phyloP scores from a whole-genome alignment of 2,329 filamentous ascomycete species.

The Ilyonectria sp. region DNA sequence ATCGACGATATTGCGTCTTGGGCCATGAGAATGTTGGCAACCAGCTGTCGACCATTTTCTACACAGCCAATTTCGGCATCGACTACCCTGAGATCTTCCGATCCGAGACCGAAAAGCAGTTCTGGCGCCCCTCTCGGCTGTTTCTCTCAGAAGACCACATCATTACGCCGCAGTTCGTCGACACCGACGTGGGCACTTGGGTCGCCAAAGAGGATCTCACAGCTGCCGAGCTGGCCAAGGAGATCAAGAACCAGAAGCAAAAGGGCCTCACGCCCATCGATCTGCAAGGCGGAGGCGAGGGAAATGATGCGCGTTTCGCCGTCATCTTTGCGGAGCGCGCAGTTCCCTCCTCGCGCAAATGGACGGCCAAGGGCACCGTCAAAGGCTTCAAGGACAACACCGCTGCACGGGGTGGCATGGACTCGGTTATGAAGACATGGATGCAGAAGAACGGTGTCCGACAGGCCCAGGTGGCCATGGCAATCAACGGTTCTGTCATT shows the following conservation, averaged over 20 bases:
- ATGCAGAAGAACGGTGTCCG: conserved; percentile 37
- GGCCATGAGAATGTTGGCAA: conserved; percentile 36
- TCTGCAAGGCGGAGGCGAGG: conserved; percentile 32
- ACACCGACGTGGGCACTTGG: conserved; percentile 34
- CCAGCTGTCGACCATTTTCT: conserved; percentile 28
- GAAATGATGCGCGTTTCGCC: conserved; percentile 23
- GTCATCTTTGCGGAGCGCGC: conserved; percentile 33
- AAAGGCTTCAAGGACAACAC: conserved; percentile 11
- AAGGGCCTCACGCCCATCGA: conserved; percentile 23
- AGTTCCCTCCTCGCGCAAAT: conserved; percentile 20
- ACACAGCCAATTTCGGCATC: neutral
- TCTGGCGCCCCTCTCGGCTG: conserved; percentile 32
- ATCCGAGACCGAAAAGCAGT: conserved; percentile 31
- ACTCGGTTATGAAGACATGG: conserved; percentile 27
- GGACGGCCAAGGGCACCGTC: conserved; percentile 17
- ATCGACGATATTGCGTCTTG: conserved; percentile 38
- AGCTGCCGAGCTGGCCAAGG: conserved; percentile 2
- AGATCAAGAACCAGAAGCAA: conserved; percentile 5
- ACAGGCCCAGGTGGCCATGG: conserved; percentile 36
- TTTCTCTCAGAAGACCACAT: conserved; percentile 37
- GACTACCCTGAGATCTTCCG: neutral
- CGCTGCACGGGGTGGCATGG: conserved; percentile 3
- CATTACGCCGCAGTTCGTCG: conserved; percentile 36
- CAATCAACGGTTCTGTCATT: conserved; percentile 7
- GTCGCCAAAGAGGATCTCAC: conserved; percentile 19